These are phyloP conservation scores for Tylopilus subfusipes DNA, from an alignment of 768 basidiomycete genomes.

Conservation along the genomic window DNA sequence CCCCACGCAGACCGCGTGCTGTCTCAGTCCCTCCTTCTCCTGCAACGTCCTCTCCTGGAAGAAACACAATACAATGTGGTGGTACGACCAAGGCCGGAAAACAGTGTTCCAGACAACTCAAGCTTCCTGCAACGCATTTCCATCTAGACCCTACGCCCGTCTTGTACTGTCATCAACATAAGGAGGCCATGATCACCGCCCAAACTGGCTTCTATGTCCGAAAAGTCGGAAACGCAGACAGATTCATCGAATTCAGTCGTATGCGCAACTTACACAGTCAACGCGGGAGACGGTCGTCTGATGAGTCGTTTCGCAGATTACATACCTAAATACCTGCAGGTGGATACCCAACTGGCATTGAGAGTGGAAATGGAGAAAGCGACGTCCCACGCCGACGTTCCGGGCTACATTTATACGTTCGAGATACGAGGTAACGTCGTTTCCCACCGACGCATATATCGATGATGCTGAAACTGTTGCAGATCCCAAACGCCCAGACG, in stretches of 20 bases:
- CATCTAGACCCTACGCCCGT: slow-evolving; percentile 27
- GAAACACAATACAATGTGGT: slow-evolving; percentile 46
- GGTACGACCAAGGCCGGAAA: slow-evolving; percentile 63
- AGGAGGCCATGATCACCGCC: slow-evolving; percentile 44
- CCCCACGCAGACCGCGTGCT: slow-evolving; percentile 21
- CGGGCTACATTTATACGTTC: slow-evolving; percentile 80
- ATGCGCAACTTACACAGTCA: slow-evolving; percentile 13
- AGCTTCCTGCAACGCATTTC: slow-evolving; percentile 33
- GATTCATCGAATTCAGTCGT: slow-evolving; percentile 61
- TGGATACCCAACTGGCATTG: slow-evolving; percentile 56
- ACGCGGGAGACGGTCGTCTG: slow-evolving; percentile 3
- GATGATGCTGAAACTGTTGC: slow-evolving; percentile 4
- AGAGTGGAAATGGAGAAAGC: slow-evolving; percentile 53
- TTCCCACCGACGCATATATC: not conserved
- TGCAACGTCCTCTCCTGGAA: slow-evolving; percentile 17
- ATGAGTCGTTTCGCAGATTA: slow-evolving; percentile 47
- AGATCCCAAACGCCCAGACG: slow-evolving; percentile 35
- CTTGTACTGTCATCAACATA: slow-evolving; percentile 65
- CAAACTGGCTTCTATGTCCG: slow-evolving; percentile 58
- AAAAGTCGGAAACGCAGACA: slow-evolving; percentile 34
- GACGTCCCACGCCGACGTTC: slow-evolving; percentile 52
- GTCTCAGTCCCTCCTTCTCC: slow-evolving; percentile 18
- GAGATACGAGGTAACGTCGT: slow-evolving; percentile 62
- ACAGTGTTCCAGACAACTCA: slow-evolving; percentile 59
- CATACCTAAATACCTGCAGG: slow-evolving; percentile 63